Conservation (phyloP, 73 alveolate species). For the Tetrahymena malaccensis region DNA sequence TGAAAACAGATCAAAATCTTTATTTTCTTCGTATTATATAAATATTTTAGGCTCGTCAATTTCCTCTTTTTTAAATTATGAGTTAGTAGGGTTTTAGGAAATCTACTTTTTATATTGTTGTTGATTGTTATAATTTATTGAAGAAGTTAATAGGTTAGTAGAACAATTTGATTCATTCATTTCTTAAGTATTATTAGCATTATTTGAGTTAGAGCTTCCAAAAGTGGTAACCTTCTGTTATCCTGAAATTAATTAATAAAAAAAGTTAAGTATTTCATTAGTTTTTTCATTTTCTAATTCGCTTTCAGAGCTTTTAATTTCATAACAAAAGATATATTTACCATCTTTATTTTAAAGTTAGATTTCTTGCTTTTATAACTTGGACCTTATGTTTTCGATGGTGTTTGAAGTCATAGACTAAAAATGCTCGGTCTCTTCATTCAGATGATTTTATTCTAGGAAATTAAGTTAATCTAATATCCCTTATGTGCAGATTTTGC, state of each 20-base stretch:
- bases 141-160: background rate
- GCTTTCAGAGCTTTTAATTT: background rate
- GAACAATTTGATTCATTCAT: background rate
- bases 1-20: background rate
- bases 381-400: background rate
- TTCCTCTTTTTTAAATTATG: background rate
- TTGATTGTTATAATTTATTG: background rate
- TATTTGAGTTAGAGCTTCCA: background rate
- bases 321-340: background rate
- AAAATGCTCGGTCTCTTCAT: background rate
- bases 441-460: background rate
- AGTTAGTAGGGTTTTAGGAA: background rate
- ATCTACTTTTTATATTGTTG: background rate
- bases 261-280: background rate
- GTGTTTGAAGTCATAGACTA: background rate
- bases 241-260: background rate
- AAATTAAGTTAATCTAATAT: background rate
- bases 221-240: background rate
- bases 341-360: background rate
- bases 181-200: background rate
- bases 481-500: background rate
- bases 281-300: background rate
- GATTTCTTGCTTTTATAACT: background rate
- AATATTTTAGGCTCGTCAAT: background rate
- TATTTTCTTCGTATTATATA: background rate